A percentile compares a stretch with the other conserved stretches of the same genome.
phyloP scores from a whole-genome alignment of 306 rosid genomes.

The Prunus mongolica region DNA sequence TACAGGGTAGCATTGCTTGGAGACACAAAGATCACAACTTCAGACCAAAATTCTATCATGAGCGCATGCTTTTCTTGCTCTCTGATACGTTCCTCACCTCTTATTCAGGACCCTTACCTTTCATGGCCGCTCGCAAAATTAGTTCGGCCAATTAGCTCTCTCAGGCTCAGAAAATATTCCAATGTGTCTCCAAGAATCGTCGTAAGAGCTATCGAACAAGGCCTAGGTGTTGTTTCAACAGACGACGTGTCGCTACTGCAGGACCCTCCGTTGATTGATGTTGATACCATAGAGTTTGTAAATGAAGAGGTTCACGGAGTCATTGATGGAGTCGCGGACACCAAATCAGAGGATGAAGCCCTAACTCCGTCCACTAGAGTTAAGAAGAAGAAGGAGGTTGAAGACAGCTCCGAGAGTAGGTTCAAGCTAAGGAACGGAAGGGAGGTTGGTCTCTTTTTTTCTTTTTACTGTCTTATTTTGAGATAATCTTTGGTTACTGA shows the following conservation, averaged over 20 bases:
- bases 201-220: conserved; percentile 25
- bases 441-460: conserved; percentile 45
- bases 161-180: conserved; percentile 6
- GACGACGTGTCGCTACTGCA: conserved; percentile 10
- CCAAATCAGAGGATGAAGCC: conserved; percentile 21
- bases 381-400: conserved; percentile 50
- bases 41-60: conserved; percentile 24
- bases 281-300: not conserved
- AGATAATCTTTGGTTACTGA: not conserved
- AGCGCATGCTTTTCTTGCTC: conserved; percentile 35
- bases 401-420: conserved; percentile 42
- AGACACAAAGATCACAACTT: not conserved
- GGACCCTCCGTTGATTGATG: not conserved
- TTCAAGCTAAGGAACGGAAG: conserved; percentile 82
- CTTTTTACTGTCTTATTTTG: not conserved
- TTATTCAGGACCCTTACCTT: conserved; percentile 19
- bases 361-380: conserved; percentile 23
- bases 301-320: conserved; percentile 11
- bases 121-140: conserved; percentile 24
- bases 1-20: not conserved
- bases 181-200: not conserved
- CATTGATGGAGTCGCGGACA: conserved; percentile 20
- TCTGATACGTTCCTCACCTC: conserved; percentile 28
- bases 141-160: conserved; percentile 18
- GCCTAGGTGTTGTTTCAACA: conserved; percentile 14